Percentiles rank a stretch among this genome's conserved stretches.
phyloP scores from a whole-genome alignment of 495 filamentous ascomycete species.

The Neurospora tetraspora region DNA sequence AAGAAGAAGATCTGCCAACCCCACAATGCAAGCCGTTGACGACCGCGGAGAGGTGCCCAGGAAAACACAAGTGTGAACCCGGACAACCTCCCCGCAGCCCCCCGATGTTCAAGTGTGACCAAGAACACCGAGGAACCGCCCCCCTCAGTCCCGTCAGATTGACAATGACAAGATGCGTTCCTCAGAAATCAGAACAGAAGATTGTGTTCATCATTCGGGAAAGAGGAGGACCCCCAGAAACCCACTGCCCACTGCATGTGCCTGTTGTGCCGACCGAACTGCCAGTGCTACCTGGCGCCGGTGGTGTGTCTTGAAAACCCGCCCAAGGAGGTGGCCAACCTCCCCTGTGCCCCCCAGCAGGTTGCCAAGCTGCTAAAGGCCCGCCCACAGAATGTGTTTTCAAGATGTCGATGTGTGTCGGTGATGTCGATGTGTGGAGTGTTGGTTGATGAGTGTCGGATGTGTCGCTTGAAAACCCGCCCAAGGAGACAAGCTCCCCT shows the following conservation, averaged over 20 bases:
- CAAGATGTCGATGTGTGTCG: neutral
- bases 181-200: neutral
- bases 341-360: neutral
- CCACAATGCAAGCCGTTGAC: neutral
- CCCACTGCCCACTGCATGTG: neutral
- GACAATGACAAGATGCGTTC: neutral
- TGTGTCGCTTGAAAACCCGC: neutral
- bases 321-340: neutral
- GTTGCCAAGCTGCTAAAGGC: neutral
- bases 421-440: neutral
- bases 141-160: neutral
- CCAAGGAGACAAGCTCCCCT: neutral
- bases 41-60: neutral
- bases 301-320: neutral
- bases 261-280: neutral
- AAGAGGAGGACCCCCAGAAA: neutral
- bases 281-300: neutral
- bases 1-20: neutral
- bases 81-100: neutral
- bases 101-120: neutral
- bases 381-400: neutral
- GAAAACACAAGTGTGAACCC: neutral
- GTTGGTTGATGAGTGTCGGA: too few relatives aligned
- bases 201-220: neutral
- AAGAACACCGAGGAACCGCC: neutral